Evolutionary conservation across 129 eudicot species (phyloP).

Genomic region (Pseudognaphalium luteoalbum): DNA sequence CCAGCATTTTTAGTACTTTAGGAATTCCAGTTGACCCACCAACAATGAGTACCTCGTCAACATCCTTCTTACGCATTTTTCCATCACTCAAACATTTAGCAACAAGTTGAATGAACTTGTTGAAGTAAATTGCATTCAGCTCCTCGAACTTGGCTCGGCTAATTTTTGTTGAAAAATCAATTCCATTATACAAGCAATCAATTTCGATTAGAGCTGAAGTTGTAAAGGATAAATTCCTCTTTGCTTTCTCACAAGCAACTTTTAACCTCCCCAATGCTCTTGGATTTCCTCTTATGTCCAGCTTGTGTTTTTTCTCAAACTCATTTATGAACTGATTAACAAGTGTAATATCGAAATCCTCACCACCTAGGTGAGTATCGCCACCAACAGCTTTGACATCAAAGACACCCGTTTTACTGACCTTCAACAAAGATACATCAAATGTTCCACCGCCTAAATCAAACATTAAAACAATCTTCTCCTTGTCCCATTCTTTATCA

Average conservation of each 20-base stretch:
- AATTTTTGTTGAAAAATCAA: neutral
- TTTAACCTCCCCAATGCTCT: too few species aligned
- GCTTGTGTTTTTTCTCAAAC: too few species aligned
- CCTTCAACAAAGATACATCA: neutral
- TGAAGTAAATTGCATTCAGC: neutral
- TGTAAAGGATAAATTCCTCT: neutral
- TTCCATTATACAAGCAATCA: neutral
- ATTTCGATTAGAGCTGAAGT: neutral
- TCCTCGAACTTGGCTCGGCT: too few species aligned
- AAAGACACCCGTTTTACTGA: neutral
- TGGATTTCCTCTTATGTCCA: too few species aligned
- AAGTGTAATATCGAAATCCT: too few species aligned
- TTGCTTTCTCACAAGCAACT: too few species aligned
- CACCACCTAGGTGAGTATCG: too few species aligned
- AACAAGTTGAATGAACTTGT: slow-evolving; percentile 8
- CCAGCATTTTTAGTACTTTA: neutral
- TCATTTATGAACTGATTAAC: too few species aligned
- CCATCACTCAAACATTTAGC: neutral
- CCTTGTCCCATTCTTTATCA: neutral
- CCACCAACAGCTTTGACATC: too few species aligned
- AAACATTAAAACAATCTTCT: neutral
- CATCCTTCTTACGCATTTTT: too few species aligned
- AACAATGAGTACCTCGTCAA: too few species aligned
- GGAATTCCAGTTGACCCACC: too few species aligned
- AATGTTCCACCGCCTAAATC: neutral